Percentiles rank a stretch among this genome's conserved stretches.
phyloP scores from a whole-genome alignment of 2,329 filamentous ascomycete species.

The Penicillium aurantiogriseum region DNA sequence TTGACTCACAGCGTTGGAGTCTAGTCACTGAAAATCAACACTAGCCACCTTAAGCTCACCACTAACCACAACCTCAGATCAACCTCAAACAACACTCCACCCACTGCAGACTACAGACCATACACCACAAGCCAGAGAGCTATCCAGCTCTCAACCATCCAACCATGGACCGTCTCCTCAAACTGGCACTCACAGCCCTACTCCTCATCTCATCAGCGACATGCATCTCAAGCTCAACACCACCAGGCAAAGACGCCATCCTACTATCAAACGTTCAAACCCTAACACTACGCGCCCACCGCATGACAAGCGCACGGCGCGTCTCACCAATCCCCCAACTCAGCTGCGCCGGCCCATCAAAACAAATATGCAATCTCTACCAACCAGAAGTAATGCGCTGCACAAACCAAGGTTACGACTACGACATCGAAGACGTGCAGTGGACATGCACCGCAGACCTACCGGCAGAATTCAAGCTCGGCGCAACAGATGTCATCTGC shows the following conservation, averaged over 20 bases:
- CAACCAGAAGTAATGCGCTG: constrained; percentile 82
- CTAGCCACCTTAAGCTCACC: background rate
- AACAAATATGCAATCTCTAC: constrained; percentile 65
- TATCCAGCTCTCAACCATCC: background rate
- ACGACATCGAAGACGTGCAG: constrained; percentile 76
- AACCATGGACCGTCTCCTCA: constrained; percentile 22
- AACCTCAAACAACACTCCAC: background rate
- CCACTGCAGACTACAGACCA: background rate
- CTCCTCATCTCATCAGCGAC: constrained; percentile 20
- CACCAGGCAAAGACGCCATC: constrained; percentile 50
- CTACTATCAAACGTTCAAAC: constrained; percentile 68
- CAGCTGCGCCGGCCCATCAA: constrained; percentile 66
- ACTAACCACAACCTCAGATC: background rate
- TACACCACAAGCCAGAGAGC: background rate
- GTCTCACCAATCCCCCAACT: constrained; percentile 75
- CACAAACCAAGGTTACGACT: constrained; percentile 78
- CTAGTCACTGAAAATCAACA: background rate
- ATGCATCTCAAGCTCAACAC: constrained; percentile 17
- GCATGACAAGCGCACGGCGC: constrained; percentile 72
- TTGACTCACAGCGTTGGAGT: constrained; percentile 7
- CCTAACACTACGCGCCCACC: constrained; percentile 70
- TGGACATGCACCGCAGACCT: constrained; percentile 79
- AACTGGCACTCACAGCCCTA: constrained; percentile 20
- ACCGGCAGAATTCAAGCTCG: constrained; percentile 68
- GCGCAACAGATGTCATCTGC: constrained; percentile 84